Conservation (phyloP, 2,329 filamentous ascomycete species). For the Cylindrodendrum hubeiense region DNA sequence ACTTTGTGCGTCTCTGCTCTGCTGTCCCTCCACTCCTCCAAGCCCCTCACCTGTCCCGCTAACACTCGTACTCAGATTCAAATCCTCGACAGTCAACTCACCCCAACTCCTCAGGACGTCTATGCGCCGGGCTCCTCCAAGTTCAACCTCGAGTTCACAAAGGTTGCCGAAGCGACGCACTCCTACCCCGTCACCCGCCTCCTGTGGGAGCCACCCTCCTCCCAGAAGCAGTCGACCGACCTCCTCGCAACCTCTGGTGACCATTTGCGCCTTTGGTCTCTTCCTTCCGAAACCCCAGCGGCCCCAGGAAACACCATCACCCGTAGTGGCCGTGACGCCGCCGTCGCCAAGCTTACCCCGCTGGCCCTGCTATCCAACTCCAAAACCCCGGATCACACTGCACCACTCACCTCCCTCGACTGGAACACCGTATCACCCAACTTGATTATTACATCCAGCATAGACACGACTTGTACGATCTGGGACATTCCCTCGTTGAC, state of each 20-base stretch:
- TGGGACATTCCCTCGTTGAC: slow-evolving; percentile 99
- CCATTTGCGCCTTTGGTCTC: slow-evolving; percentile 92
- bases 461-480: slow-evolving; percentile 98
- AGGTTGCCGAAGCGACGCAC: slow-evolving; percentile 95
- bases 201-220: slow-evolving; percentile 94
- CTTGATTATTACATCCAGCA: slow-evolving; percentile 97
- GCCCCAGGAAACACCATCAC: slow-evolving; percentile 75
- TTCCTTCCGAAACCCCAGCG: slow-evolving; percentile 76
- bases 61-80: slow-evolving; percentile 77
- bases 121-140: slow-evolving; percentile 78
- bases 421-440: slow-evolving; percentile 99
- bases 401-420: slow-evolving; percentile 93
- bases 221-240: slow-evolving; percentile 95
- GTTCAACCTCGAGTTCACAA: slow-evolving; percentile 88
- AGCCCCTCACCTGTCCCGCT: background rate
- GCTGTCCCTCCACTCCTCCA: background rate
- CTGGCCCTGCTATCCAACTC: slow-evolving; percentile 95
- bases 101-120: slow-evolving; percentile 76
- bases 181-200: slow-evolving; percentile 97
- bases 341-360: slow-evolving; percentile 86
- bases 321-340: slow-evolving; percentile 68
- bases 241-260: slow-evolving; percentile 95
- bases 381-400: slow-evolving; percentile 98
- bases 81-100: slow-evolving; percentile 90
- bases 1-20: slow-evolving; percentile 74